Conservation (phyloP, 2,329 filamentous ascomycete genomes). For the Arthrobotrys pseudoclavata region DNA sequence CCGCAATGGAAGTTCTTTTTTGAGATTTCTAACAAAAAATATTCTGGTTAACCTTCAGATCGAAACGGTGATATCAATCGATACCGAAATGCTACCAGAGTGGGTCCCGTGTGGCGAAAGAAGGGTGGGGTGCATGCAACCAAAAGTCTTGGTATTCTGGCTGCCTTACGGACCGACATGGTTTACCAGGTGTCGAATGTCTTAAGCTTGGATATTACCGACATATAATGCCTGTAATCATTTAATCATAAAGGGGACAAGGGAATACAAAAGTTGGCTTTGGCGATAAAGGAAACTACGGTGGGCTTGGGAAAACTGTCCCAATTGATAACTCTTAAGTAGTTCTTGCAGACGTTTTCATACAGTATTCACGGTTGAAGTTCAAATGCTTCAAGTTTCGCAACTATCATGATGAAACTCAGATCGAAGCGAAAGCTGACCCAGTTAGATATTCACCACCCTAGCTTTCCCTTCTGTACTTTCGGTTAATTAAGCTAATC, state of each 20-base stretch:
- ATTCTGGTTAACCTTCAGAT: neutral
- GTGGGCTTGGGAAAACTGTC: neutral
- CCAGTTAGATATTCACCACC: neutral
- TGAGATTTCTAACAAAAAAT: neutral
- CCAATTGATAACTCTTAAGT: neutral
- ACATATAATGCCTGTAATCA: slow-evolving; percentile 20
- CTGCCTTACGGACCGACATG: slow-evolving; percentile 57
- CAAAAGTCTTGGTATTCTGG: slow-evolving; percentile 60
- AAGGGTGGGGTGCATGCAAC: slow-evolving; percentile 53
- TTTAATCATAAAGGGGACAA: slow-evolving; percentile 6
- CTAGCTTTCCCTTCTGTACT: neutral
- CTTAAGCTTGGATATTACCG: slow-evolving; percentile 48
- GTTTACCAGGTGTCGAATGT: slow-evolving; percentile 47
- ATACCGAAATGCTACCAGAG: slow-evolving; percentile 40
- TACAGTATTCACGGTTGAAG: neutral
- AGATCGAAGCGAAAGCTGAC: neutral
- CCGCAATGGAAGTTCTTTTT: neutral
- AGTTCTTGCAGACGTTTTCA: neutral
- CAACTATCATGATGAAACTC: neutral
- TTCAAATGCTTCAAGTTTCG: neutral
- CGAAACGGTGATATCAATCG: slow-evolving; percentile 35
- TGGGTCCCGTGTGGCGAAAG: slow-evolving; percentile 49
- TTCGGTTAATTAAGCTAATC: neutral
- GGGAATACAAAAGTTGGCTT: neutral
- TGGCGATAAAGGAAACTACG: slow-evolving; percentile 5